Base-by-base conservation (phyloP, 768 basidiomycete species). In the Hygrophoropsis aurantiaca region DNA sequence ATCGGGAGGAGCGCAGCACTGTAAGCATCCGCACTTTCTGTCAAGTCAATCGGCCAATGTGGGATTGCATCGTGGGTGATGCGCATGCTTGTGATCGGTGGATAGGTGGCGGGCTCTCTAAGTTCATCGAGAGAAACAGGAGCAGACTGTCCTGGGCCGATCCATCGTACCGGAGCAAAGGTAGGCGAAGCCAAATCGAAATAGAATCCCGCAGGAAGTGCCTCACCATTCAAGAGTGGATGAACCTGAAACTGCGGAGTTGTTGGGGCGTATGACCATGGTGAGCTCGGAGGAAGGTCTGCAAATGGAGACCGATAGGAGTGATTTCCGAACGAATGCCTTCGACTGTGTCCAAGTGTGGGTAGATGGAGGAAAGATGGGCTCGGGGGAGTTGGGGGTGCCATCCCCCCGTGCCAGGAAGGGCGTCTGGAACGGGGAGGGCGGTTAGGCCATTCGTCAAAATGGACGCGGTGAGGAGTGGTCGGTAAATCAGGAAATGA, bases 1-100 rank as follows among this genome's bases (percentile, higher is more conserved):
- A 87, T 80, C 2, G 76, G 74, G 2, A 71, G 71, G 18, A 56
- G 46, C 2, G 47, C 30, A 40, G 61, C 47, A 47, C 60, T 26
- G 42, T 58, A 64, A 36, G 25, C 65, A 50, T 61, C 58, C 27
- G 60, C 49, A 10, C 67, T 64, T 53, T 69, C 72, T 37, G 73
- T 66, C 41, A 87, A 60, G 47, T 78, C 73, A 43, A 86, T 71
- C 11, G 81, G 78, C 84, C 84, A 87, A n/a, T 74, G 56, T 0
- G 81, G 79, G 40, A 84, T 69, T 13, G 57, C 52, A 42, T 86
- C 81, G 56, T 77, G 80, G 1, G 73, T 57, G 56, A 88, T 80
- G n/a, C 75, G 72, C 54, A 87, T 73, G 27, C 67, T 71, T 9
- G 72, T 74, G 40, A 80, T 60, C 0, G 74, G 61, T 0, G 85